These are phyloP conservation scores for Penicillium sp. DNA, from an alignment of 2,329 filamentous ascomycete genomes.

Conservation along the genomic window DNA sequence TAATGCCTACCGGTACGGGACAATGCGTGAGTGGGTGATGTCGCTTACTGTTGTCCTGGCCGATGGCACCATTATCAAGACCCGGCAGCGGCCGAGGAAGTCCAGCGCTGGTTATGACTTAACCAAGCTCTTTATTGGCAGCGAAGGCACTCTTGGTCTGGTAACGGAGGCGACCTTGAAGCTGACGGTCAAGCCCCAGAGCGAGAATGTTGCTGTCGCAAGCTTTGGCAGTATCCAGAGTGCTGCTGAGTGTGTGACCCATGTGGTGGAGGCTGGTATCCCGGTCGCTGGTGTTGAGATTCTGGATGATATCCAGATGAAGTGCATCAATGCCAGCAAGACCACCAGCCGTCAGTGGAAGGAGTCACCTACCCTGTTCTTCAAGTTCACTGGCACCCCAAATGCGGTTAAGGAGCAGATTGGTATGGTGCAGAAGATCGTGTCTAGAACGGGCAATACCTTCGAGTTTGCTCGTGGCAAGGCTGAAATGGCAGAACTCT, in stretches of 20 bases:
- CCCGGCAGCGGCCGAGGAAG: slow-evolving; percentile 81
- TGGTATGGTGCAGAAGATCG: slow-evolving; percentile 56
- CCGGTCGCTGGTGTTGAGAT: slow-evolving; percentile 91
- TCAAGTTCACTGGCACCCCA: slow-evolving; percentile 70
- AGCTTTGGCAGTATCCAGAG: slow-evolving; percentile 63
- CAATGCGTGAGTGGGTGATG: slow-evolving; percentile 92
- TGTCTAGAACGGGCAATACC: slow-evolving; percentile 53
- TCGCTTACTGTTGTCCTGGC: slow-evolving; percentile 83
- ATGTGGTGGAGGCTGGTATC: slow-evolving; percentile 75
- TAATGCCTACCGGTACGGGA: slow-evolving; percentile 88
- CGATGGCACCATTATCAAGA: slow-evolving; percentile 87
- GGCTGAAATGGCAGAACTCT: slow-evolving; percentile 66
- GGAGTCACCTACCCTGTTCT: slow-evolving; percentile 68
- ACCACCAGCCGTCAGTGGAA: slow-evolving; percentile 57
- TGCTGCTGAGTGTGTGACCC: slow-evolving; percentile 75
- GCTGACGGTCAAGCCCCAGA: slow-evolving; percentile 75
- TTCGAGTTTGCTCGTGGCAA: slow-evolving; percentile 67
- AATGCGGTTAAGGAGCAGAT: slow-evolving; percentile 63
- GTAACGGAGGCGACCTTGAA: slow-evolving; percentile 90
- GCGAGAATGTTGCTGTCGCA: slow-evolving; percentile 75
- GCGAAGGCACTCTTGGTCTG: slow-evolving; percentile 85
- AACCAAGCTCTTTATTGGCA: slow-evolving; percentile 83
- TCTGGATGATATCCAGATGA: slow-evolving; percentile 87
- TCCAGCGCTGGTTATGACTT: slow-evolving; percentile 90
- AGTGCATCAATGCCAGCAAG: slow-evolving; percentile 58